Conservation (phyloP, 2,329 filamentous ascomycete genomes). For the Anthostomella pinea region DNA sequence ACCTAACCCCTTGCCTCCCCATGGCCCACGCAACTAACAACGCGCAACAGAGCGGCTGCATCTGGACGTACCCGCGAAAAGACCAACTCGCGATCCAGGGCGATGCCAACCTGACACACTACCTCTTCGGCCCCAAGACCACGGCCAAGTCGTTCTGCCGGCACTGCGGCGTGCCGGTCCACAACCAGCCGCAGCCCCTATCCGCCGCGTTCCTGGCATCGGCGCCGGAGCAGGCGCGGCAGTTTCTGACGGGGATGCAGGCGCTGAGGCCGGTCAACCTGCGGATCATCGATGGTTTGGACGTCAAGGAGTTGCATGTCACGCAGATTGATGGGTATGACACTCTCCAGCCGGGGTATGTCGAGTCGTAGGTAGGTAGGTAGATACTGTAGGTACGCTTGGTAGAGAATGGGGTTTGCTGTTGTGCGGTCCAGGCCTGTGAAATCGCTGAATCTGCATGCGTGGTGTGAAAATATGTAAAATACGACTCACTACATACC, state of each 20-base stretch:
- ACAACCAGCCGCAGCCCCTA: conserved; percentile 29
- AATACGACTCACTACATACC: no score
- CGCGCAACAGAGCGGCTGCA: conserved; percentile 36
- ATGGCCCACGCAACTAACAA: background rate
- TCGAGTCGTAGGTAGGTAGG: conserved; percentile 26
- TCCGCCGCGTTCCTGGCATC: conserved; percentile 36
- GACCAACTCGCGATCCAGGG: conserved; percentile 41
- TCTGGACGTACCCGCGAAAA: conserved; percentile 43
- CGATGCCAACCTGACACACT: conserved; percentile 37
- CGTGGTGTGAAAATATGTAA: no score
- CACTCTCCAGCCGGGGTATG: conserved; percentile 33
- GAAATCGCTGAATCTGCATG: no score
- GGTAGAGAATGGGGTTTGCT: no score
- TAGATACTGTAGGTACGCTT: no score
- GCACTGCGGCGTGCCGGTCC: conserved; percentile 44
- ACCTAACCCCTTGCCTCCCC: background rate
- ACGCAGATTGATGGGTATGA: conserved; percentile 15
- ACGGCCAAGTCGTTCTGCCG: conserved; percentile 47
- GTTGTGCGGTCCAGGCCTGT: no score
- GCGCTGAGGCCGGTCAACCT: conserved; percentile 28
- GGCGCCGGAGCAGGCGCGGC: conserved; percentile 27
- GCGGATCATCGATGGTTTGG: conserved; percentile 20
- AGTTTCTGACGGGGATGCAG: conserved; percentile 11
- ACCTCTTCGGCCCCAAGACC: conserved; percentile 34
- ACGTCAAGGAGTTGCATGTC: conserved; percentile 21